These are phyloP conservation scores for Lactarius indigo DNA, from an alignment of 768 basidiomycete genomes.

Conservation along the genomic window DNA sequence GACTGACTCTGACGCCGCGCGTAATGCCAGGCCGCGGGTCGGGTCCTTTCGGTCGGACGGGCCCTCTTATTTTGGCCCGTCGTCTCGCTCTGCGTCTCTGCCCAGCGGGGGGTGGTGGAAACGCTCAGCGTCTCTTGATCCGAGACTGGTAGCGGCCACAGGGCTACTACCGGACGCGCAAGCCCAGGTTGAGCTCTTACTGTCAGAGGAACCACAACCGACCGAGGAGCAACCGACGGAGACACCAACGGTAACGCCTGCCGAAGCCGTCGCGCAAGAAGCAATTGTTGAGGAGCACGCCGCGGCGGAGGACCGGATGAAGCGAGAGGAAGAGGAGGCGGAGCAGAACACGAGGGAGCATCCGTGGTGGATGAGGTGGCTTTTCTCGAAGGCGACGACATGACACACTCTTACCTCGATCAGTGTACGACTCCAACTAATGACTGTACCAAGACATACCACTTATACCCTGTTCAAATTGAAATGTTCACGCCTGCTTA, in stretches of 20 bases:
- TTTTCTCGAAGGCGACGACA: conserved; percentile 44
- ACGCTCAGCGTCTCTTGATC: conserved; percentile 36
- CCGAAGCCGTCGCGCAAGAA: conserved; percentile 63
- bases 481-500: not conserved
- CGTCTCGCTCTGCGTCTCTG: not conserved
- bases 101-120: conserved; percentile 20
- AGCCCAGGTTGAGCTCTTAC: conserved; percentile 40
- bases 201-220: not conserved
- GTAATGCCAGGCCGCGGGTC: not conserved
- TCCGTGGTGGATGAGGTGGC: conserved; percentile 65
- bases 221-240: not conserved
- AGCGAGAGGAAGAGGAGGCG: conserved; percentile 53
- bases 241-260: conserved; percentile 34
- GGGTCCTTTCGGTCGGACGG: conserved; percentile 1
- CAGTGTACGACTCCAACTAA: not conserved
- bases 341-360: conserved; percentile 39
- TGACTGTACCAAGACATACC: not conserved
- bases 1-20: not conserved
- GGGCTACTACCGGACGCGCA: conserved; percentile 43
- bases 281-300: conserved; percentile 67
- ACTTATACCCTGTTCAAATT: not conserved
- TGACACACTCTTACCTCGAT: not conserved
- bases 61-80: not conserved
- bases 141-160: conserved; percentile 10
- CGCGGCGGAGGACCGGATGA: conserved; percentile 48